Conservation (phyloP, 768 basidiomycete species). For the Hydnomerulius pinastri region DNA sequence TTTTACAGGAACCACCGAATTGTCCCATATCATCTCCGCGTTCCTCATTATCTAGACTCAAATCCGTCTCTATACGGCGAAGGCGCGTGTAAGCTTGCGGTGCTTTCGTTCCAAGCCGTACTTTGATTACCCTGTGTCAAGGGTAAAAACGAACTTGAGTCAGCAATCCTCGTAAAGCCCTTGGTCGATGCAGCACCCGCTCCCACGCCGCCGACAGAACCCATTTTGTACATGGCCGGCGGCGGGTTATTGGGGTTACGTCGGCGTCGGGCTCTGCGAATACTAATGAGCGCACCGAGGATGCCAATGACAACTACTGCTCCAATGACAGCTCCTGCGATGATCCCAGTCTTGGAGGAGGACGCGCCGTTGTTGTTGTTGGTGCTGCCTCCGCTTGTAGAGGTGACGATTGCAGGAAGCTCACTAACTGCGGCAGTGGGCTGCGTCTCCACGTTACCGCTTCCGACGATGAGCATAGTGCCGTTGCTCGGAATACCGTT, state of each 20-base stretch:
- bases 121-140: slow-evolving; percentile 45
- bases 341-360: not conserved
- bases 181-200: not conserved
- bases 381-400: not conserved
- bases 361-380: not conserved
- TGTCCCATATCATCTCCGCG: not conserved
- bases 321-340: not conserved
- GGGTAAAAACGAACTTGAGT: slow-evolving; percentile 64
- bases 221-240: not conserved
- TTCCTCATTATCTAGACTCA: not conserved
- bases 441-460: slow-evolving; percentile 75
- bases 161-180: slow-evolving; percentile 41
- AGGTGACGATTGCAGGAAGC: slow-evolving; percentile 44
- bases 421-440: slow-evolving; percentile 43
- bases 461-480: slow-evolving; percentile 75
- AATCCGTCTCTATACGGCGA: not conserved
- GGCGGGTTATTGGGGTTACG: not conserved
- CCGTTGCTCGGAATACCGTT: slow-evolving; percentile 85
- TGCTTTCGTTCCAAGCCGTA: not conserved
- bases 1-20: not conserved
- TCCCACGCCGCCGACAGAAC: not conserved
- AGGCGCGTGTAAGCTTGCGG: not conserved
- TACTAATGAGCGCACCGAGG: slow-evolving; percentile 1
- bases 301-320: not conserved
- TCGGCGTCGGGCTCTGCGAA: not conserved